Evolutionary conservation across 345 rosid genomes (phyloP), one percentile per base, ranked within the genome.

Genomic region (Toxicodendron radicans): DNA sequence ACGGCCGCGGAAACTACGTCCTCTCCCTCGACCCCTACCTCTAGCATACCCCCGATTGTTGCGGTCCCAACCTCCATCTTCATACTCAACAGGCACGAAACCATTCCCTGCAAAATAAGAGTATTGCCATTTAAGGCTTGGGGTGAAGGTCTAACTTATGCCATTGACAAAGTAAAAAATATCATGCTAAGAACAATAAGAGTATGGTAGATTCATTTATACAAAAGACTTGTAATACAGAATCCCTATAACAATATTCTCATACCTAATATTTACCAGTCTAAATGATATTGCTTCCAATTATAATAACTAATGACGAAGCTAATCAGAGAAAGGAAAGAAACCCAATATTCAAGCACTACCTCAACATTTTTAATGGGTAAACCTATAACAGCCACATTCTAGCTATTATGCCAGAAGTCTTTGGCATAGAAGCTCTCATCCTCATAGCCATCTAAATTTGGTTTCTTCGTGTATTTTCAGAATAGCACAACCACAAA

Each of bases 1-100:
- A 62, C 92, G 89, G 80, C 96, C 91, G 70, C 92, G 93, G 77
- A 76, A 79, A 68, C 85, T 80, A 70, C 92, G 88, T 45, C 93
- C 97, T 84, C 98, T 90, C 23, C 98, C 98, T 51, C 97, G 87
- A 57, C 96, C 92, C 79, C 99, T 88, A 56, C 95, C 98, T 75
- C 97, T 84, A 68, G 83, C 68, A 77, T 85, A 85, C 53, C 88
- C 92, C 79, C 85, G 85, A 72, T 88, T 85, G 70, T 85, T 85
- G 68, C 74, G 90, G 64, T 95, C 97, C 83, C 79, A 83, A 61
- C 85, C 94, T 61, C 94, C 98, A 79, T 95, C 94, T 60, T 90
- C 97, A 75, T 87, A 85, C 64, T 91, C 98, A 54, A 61, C 86
- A 63, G 84, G 56, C 77, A 83, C 84, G 76, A 71, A 90, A 30